Conservation (phyloP, 176 grass and related monocot species). For the Paspalum notatum region DNA sequence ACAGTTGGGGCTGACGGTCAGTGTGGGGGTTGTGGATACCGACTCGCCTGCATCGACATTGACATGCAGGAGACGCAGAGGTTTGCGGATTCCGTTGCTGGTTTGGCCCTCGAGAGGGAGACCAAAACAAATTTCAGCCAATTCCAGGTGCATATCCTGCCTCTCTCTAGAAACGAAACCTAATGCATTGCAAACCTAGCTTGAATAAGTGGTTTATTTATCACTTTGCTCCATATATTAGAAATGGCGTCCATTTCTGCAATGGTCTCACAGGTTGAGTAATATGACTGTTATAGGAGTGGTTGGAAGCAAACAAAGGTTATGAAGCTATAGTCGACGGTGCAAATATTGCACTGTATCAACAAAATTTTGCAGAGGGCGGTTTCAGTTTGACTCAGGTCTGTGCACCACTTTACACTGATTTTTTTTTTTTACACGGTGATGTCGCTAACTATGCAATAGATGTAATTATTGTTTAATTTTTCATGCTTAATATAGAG, state of each 20-base stretch:
- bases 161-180: no score
- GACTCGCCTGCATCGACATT: slow-evolving; percentile 67
- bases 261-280: not conserved
- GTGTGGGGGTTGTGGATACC: slow-evolving; percentile 49
- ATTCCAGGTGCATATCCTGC: slow-evolving; percentile 62
- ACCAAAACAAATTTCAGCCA: slow-evolving; percentile 74
- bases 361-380: slow-evolving; percentile 90
- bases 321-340: slow-evolving; percentile 79
- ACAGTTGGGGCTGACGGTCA: slow-evolving; percentile 37
- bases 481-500: slow-evolving; percentile 65
- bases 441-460: not conserved
- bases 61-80: slow-evolving; percentile 45
- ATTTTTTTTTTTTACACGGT: not conserved
- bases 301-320: slow-evolving; percentile 61
- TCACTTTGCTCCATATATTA: not conserved
- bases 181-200: slow-evolving; percentile 16
- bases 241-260: not conserved
- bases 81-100: slow-evolving; percentile 77
- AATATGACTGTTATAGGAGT: slow-evolving; percentile 54
- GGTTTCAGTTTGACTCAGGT: slow-evolving; percentile 91
- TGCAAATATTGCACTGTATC: slow-evolving; percentile 91
- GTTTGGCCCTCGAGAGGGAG: slow-evolving; percentile 81
- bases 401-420: slow-evolving; percentile 33
- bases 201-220: not conserved
- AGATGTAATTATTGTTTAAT: slow-evolving; percentile 29